Evolutionary conservation across 352 stramenopile species (phyloP).

Genomic region (Phytophthora meadii): DNA sequence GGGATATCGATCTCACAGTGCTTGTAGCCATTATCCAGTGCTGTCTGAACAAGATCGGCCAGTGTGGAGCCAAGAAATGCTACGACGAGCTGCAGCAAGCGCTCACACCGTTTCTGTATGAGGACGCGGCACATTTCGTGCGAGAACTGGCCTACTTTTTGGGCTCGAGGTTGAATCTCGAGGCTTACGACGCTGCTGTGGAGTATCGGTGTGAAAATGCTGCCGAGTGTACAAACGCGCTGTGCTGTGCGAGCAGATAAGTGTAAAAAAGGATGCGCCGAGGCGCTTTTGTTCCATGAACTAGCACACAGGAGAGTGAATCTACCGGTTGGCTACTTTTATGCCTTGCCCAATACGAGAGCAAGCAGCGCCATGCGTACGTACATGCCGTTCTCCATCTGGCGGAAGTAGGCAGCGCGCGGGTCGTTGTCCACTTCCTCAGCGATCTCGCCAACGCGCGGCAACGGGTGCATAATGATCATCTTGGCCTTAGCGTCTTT

Average conservation of each 20-base stretch:
- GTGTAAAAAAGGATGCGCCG: constrained; percentile 25
- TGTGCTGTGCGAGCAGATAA: constrained; percentile 41
- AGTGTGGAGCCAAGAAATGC: constrained; percentile 44
- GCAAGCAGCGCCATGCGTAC: constrained; percentile 98
- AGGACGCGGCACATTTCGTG: constrained; percentile 66
- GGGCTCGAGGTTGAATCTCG: constrained; percentile 63
- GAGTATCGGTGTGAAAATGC: constrained; percentile 68
- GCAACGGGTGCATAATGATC: constrained; percentile 99
- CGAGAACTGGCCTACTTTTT: constrained; percentile 73
- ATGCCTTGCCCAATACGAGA: constrained; percentile 90
- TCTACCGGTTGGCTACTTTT: constrained; percentile 27
- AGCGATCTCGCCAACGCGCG: constrained; percentile 97
- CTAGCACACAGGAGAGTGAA: constrained; percentile 8
- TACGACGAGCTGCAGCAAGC: constrained; percentile 56
- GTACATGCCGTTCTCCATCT: constrained; percentile 99
- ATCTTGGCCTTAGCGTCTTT: constrained; percentile 89
- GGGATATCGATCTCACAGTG: constrained; percentile 70
- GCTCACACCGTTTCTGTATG: constrained; percentile 69
- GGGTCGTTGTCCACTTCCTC: constrained; percentile 97
- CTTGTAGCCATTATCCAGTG: constrained; percentile 69
- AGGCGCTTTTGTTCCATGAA: constrained; percentile 26
- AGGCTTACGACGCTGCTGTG: constrained; percentile 71
- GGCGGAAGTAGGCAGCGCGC: constrained; percentile 96
- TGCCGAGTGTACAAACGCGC: constrained; percentile 43
- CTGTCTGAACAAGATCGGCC: constrained; percentile 59